These are phyloP conservation scores for Skeletonema tropicum DNA, from an alignment of 108 stramenopile species.

Conservation along the genomic window DNA sequence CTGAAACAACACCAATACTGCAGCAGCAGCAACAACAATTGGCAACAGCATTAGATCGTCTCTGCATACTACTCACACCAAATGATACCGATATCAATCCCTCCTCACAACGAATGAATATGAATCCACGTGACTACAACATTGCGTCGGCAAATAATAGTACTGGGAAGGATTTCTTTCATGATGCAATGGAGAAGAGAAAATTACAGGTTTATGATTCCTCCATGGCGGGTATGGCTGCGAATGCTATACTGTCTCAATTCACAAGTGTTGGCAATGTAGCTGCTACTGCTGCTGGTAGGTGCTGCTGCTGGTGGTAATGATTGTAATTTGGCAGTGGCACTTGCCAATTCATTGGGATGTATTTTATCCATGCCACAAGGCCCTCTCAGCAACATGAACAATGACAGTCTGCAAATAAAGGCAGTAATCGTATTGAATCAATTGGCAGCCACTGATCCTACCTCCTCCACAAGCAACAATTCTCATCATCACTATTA, in stretches of 20 bases:
- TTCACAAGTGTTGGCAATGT: too few species aligned
- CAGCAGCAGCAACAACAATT: not conserved
- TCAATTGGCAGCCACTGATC: slow-evolving; percentile 43
- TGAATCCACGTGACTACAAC: not conserved
- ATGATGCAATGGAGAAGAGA: too few species aligned
- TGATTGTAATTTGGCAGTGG: slow-evolving; percentile 14
- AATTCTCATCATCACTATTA: slow-evolving; percentile 8
- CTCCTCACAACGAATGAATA: not conserved
- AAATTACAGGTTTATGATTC: too few species aligned
- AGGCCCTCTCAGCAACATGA: not conserved
- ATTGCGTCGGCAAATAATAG: too few species aligned
- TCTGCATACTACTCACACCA: slow-evolving; percentile 19
- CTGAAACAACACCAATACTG: not conserved
- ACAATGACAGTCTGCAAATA: slow-evolving; percentile 9
- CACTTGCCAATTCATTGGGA: slow-evolving; percentile 16
- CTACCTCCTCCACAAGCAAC: slow-evolving; percentile 32
- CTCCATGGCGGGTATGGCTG: slow-evolving; percentile 15
- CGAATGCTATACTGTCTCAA: slow-evolving; percentile 24
- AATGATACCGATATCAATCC: not conserved
- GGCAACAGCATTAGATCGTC: slow-evolving; percentile 7
- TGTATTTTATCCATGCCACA: slow-evolving; percentile 8
- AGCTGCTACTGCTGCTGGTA: too few species aligned
- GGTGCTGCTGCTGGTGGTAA: not conserved
- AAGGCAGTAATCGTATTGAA: slow-evolving; percentile 24
- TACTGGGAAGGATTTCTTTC: too few species aligned